Evolutionary conservation across 1,284 basidiomycete genomes (phyloP).

Genomic region (Pascua guehoae): DNA sequence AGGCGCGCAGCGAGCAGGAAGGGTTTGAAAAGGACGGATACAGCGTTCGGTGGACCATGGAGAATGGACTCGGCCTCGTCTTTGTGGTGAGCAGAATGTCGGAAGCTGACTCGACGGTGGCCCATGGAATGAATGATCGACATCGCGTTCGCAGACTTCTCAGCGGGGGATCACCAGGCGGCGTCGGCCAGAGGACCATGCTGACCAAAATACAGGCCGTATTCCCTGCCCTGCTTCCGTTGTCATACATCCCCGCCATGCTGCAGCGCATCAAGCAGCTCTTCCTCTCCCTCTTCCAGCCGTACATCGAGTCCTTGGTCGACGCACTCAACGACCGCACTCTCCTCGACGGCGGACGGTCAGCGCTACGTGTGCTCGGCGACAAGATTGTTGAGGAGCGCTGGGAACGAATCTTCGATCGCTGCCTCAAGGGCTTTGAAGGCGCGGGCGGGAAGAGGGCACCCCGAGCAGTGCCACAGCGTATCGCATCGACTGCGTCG

Average conservation of each 20-base stretch:
- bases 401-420: conserved; percentile 45
- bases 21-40: conserved; percentile 88
- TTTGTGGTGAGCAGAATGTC: conserved; percentile 67
- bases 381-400: conserved; percentile 35
- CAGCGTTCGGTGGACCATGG: conserved; percentile 85
- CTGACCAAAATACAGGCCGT: conserved; percentile 69
- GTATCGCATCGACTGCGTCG: background rate
- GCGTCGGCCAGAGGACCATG: background rate
- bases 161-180: no score
- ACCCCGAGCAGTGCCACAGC: background rate
- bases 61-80: conserved; percentile 88
- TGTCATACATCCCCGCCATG: conserved; percentile 89
- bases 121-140: no score
- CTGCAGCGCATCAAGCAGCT: conserved; percentile 72
- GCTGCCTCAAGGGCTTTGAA: conserved; percentile 41
- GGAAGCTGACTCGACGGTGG: background rate
- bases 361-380: conserved; percentile 29
- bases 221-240: conserved; percentile 92
- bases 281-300: conserved; percentile 79
- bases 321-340: conserved; percentile 65
- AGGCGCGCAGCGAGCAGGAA: conserved; percentile 55
- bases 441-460: conserved; percentile 6
- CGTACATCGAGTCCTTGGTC: conserved; percentile 74
- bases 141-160: no score
- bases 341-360: conserved; percentile 34